Evolutionary conservation across 352 stramenopile genomes (phyloP).

Genomic region (Phytopythium litorale): DNA sequence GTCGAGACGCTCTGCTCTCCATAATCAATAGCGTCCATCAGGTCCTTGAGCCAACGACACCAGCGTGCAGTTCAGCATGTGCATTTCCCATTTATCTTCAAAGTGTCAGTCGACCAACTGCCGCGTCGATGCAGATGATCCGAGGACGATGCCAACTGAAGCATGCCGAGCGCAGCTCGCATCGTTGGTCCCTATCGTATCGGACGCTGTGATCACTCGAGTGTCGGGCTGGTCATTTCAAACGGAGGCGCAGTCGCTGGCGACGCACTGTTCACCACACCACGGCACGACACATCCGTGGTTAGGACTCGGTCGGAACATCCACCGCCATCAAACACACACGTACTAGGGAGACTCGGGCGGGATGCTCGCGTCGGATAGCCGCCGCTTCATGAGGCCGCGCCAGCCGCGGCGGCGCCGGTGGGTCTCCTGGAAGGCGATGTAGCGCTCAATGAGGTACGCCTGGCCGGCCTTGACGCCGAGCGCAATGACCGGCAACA

Average conservation of each 20-base stretch:
- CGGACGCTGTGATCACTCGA: neutral
- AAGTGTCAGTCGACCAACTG: too few species aligned
- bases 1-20: too few species aligned
- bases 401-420: conserved; percentile 70
- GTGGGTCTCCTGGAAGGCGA: conserved; percentile 76
- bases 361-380: conserved; percentile 73
- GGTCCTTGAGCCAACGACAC: too few species aligned
- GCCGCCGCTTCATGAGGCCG: conserved; percentile 77
- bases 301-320: neutral
- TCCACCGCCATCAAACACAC: neutral
- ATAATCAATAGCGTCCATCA: too few species aligned
- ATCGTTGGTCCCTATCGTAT: neutral
- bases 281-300: neutral
- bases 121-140: too few species aligned
- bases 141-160: too few species aligned
- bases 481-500: conserved; percentile 67
- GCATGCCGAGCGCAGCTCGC: neutral
- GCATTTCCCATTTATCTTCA: too few species aligned
- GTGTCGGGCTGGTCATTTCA: conserved; percentile 5
- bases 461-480: conserved; percentile 64
- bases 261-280: neutral
- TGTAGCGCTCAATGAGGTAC: conserved; percentile 68
- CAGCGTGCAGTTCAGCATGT: too few species aligned
- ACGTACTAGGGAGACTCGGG: conserved; percentile 55
- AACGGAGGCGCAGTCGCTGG: neutral